Percentiles rank a stretch among this genome's conserved stretches.
Evolutionary conservation across 2,329 filamentous ascomycete species (phyloP).

Genomic region (Pseudocercospora cruenta): DNA sequence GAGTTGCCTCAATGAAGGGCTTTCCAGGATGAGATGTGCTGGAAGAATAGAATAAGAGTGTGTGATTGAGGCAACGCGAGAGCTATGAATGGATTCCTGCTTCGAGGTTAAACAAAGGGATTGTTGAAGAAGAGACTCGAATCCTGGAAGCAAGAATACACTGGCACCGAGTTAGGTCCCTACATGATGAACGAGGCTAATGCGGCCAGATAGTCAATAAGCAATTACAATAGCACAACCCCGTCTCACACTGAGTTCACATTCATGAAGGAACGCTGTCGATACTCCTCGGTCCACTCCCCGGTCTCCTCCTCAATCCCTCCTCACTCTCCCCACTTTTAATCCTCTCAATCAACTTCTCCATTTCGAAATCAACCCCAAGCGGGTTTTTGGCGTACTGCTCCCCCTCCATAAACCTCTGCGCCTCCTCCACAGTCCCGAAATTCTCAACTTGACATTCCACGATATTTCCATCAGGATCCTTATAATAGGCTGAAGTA

Average conservation of each 20-base stretch:
- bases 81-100: too few relatives aligned
- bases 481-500: conserved; percentile 29
- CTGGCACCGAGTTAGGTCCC: too few relatives aligned
- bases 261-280: conserved; percentile 1
- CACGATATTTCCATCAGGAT: conserved; percentile 30
- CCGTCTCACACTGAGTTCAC: not conserved
- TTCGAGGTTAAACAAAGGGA: too few relatives aligned
- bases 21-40: too few relatives aligned
- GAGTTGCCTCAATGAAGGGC: too few relatives aligned
- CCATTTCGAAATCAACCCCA: conserved; percentile 8
- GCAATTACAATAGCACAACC: not conserved
- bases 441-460: conserved; percentile 30
- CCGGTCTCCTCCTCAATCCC: conserved; percentile 6
- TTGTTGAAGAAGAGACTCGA: too few relatives aligned
- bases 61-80: too few relatives aligned
- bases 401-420: conserved; percentile 43
- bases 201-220: too few relatives aligned
- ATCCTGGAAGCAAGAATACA: too few relatives aligned
- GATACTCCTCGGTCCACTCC: conserved; percentile 1
- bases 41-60: too few relatives aligned
- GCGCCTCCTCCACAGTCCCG: conserved; percentile 38
- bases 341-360: conserved; percentile 6
- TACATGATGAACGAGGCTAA: too few relatives aligned
- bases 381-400: conserved; percentile 6
- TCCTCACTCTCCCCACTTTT: conserved; percentile 4